Evolutionary conservation across 192 early-diverging fungal species (phyloP).

Genomic region (Allomyces arbusculus): DNA sequence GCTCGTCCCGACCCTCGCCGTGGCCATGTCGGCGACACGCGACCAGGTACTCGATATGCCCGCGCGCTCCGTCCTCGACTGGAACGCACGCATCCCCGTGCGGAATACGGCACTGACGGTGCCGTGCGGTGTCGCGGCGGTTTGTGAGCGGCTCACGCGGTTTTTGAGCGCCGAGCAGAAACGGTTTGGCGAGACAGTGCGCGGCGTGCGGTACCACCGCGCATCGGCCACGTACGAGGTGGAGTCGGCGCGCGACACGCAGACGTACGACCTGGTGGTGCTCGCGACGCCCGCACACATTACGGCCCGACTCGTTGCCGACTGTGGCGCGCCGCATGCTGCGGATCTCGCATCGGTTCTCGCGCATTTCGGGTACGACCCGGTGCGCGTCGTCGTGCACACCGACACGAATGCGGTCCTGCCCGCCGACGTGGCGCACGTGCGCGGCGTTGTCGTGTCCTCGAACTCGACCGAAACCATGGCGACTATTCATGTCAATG

Average conservation of each 20-base stretch:
- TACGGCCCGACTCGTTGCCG: not conserved
- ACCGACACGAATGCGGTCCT: not conserved
- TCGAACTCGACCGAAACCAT: not conserved
- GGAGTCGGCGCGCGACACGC: not conserved
- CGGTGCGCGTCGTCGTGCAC: not conserved
- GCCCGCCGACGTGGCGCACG: not conserved
- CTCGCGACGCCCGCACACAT: not conserved
- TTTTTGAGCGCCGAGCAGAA: not conserved
- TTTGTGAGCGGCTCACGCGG: not conserved
- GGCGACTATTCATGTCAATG: not conserved
- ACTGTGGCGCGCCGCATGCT: not conserved
- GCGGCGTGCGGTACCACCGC: not conserved
- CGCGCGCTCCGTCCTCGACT: not conserved
- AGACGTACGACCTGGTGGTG: not conserved
- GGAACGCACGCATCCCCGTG: not conserved
- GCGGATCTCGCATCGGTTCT: not conserved
- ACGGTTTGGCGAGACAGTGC: not conserved
- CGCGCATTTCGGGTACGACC: not conserved
- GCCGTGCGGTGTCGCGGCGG: not conserved
- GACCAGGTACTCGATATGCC: not conserved
- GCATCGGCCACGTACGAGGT: not conserved
- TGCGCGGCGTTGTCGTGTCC: not conserved
- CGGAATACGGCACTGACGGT: not conserved
- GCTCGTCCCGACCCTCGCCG: not conserved
- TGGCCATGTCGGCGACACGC: not conserved